Conservation (phyloP, 495 filamentous ascomycete genomes). For the Podospora sp. region DNA sequence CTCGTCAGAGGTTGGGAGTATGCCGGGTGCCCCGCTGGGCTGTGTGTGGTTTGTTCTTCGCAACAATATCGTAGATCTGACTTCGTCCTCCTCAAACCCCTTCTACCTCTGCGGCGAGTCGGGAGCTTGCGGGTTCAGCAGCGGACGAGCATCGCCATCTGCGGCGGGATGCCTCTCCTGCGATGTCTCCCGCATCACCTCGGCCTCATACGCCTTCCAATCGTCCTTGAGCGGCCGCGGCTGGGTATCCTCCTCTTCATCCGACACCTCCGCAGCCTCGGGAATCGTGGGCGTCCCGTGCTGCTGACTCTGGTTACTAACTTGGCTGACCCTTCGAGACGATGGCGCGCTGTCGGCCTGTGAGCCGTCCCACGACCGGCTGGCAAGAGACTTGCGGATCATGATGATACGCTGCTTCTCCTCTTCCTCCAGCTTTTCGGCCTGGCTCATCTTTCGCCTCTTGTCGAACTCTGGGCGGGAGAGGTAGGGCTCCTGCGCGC, state of each 20-base stretch:
- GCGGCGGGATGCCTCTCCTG: constrained; percentile 33
- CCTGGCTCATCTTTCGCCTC: constrained; percentile 31
- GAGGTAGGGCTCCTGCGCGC: constrained; percentile 26
- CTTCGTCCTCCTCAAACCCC: background rate
- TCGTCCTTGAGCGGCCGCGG: constrained; percentile 29
- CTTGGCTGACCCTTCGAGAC: constrained; percentile 12
- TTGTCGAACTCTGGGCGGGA: constrained; percentile 24
- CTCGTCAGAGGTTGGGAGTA: background rate
- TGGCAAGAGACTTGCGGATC: constrained; percentile 52
- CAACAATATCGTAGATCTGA: background rate
- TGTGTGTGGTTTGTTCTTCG: background rate
- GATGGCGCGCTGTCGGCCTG: constrained; percentile 12
- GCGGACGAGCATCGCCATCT: background rate
- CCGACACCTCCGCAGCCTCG: background rate
- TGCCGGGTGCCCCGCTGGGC: background rate
- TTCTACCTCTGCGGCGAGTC: background rate
- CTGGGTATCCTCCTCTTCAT: constrained; percentile 11
- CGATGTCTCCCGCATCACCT: constrained; percentile 30
- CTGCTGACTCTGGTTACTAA: background rate
- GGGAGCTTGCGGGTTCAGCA: background rate
- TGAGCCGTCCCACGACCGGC: constrained; percentile 33
- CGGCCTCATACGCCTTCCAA: constrained; percentile 39
- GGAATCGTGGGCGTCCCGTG: background rate
- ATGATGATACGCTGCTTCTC: constrained; percentile 45
- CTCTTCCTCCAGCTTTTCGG: constrained; percentile 35